Evolutionary conservation across 108 stramenopile species (phyloP).

Genomic region (Fragilariopsis cylindrus): DNA sequence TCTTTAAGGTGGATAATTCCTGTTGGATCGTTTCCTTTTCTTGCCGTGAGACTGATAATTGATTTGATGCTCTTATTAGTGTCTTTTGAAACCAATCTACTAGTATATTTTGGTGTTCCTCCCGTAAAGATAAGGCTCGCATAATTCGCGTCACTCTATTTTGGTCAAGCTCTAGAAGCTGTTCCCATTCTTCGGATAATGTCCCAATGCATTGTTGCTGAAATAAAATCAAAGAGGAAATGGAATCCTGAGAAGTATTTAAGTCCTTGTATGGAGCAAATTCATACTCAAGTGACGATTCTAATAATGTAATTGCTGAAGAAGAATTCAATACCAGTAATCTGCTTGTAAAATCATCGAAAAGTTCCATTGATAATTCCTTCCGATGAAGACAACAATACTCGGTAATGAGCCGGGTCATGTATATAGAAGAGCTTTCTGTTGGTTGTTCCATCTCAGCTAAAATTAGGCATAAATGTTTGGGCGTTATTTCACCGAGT

Average conservation of each 20-base stretch:
- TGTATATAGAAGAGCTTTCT: background rate
- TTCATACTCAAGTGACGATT: slow-evolving; percentile 11
- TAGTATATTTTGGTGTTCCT: slow-evolving; percentile 6
- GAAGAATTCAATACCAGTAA: background rate
- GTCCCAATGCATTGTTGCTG: slow-evolving; percentile 15
- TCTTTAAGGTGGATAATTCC: background rate
- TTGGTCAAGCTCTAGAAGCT: background rate
- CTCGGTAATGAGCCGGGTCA: slow-evolving; percentile 12
- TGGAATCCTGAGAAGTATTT: background rate
- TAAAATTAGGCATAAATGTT: background rate
- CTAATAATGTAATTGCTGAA: slow-evolving; percentile 10
- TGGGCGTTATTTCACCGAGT: background rate
- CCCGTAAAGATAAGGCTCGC: slow-evolving; percentile 4
- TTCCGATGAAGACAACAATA: slow-evolving; percentile 3
- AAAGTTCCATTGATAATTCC: slow-evolving; percentile 5
- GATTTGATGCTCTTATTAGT: background rate
- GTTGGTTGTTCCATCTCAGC: slow-evolving; percentile 5
- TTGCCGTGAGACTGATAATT: background rate
- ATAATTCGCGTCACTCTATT: slow-evolving; percentile 12
- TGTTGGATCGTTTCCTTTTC: slow-evolving; percentile 3
- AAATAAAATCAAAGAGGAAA: slow-evolving; percentile 23
- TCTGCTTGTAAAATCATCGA: slow-evolving; percentile 8
- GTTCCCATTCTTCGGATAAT: slow-evolving; percentile 17
- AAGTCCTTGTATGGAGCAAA: background rate
- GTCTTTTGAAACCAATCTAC: slow-evolving; percentile 22